Evolutionary conservation across 2,329 filamentous ascomycete genomes (phyloP), one percentile per base, ranked within the genome.

Genomic region (Pseudogymnoascus pannorum): DNA sequence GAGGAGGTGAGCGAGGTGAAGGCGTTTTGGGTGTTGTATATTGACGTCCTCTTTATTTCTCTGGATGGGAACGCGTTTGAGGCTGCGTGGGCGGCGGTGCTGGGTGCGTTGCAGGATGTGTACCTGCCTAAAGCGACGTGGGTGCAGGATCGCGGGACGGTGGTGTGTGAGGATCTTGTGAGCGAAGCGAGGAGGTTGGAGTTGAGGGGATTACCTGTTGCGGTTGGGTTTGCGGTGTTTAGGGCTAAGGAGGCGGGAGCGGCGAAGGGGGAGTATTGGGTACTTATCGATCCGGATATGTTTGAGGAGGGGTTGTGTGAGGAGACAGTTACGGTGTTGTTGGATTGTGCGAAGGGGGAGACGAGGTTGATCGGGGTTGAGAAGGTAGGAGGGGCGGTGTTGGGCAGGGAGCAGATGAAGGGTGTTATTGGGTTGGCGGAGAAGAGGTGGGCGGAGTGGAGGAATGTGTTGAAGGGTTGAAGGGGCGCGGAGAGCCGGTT

Each of bases 21-120:
- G 72, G 94, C 88, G 0, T 97, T 95, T 74, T 99, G 93, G 94
- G 87, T 90, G 8, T 84, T 99, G 18, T 97, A 96, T 74, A 89
- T 99, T 66, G 93, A 97, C 71, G 81, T 97, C n/a, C 83, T 97
- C 71, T 94, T 96, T 75, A 87, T 99, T 67, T 95, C 91, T 0
- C 85, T 96, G 58, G 92, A 96, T 66, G 93, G 93, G 5, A 96
- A 94, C 69, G 85, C 91, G 1, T 92, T 97, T 66, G 93, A 99
- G 70, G 89, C 91, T 0, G 91, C 91, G 0, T 97, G 93, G 92
- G 83, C 88, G 0, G 87, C 91, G 11, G 81, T 95, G 0, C 74
- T 96, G 20, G 90, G 92, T 7, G 93, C 94, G 5, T 77, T 99
- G 63, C 80, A 79, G 60, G 85, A 94, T 73, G 93, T 91, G 4